phyloP scores from a whole-genome alignment of 768 basidiomycete species.

The Crepidotus variabilis region DNA sequence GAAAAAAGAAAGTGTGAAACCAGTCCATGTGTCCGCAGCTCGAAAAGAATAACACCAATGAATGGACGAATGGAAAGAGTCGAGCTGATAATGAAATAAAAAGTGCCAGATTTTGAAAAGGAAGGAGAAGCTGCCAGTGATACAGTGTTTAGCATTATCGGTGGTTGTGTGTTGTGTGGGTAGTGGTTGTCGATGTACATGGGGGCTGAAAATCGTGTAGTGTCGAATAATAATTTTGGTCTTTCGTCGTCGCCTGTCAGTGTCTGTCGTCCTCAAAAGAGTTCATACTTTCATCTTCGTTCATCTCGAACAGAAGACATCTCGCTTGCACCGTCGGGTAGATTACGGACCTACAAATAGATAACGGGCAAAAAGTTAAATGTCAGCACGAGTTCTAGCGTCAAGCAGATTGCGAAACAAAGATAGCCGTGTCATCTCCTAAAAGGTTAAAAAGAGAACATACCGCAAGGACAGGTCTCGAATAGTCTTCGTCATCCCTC shows the following conservation, averaged over 20 bases:
- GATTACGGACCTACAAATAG: constrained; percentile 48
- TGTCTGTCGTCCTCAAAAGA: not conserved
- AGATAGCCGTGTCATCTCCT: not conserved
- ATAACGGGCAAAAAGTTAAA: not conserved
- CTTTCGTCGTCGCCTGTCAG: not conserved
- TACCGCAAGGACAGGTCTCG: constrained; percentile 51
- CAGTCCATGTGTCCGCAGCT: not conserved
- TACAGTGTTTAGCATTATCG: too few species aligned
- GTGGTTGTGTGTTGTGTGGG: too few species aligned
- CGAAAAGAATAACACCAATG: not conserved
- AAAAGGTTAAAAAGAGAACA: constrained; percentile 18
- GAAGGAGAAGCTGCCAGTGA: too few species aligned
- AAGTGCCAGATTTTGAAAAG: too few species aligned
- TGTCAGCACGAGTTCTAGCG: not conserved
- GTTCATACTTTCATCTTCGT: not conserved
- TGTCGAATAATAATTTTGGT: not conserved
- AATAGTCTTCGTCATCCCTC: constrained; percentile 55
- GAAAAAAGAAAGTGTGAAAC: not conserved
- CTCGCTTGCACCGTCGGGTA: constrained; percentile 39
- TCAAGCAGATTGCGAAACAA: not conserved
- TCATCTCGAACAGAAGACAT: constrained; percentile 3
- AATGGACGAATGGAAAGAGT: too few species aligned
- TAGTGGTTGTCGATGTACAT: too few species aligned
- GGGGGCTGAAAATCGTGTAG: too few species aligned
- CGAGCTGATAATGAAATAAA: too few species aligned